phyloP scores from a whole-genome alignment of 805 yeast genomes.

The Candida fluviatilis region DNA sequence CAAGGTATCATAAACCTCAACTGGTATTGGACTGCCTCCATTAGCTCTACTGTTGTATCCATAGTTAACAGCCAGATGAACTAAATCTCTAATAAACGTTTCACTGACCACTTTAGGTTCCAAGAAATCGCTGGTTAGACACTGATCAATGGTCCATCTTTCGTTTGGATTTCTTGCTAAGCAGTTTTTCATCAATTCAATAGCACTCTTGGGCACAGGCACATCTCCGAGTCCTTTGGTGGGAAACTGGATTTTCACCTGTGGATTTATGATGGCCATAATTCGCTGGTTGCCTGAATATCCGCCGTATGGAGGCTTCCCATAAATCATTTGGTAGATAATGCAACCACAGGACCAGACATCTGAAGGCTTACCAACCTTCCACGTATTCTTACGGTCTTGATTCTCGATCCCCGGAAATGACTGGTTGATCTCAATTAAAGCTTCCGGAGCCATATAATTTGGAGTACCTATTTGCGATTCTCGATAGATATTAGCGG shows the following conservation, averaged over 20 bases:
- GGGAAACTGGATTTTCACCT: constrained; percentile 65
- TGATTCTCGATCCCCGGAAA: constrained; percentile 18
- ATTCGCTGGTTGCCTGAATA: constrained; percentile 74
- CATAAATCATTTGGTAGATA: constrained; percentile 91
- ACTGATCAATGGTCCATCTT: constrained; percentile 61
- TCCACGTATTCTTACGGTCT: constrained; percentile 43
- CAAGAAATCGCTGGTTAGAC: constrained; percentile 61
- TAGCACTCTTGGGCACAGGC: constrained; percentile 62
- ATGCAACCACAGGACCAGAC: constrained; percentile 98
- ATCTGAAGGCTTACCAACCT: constrained; percentile 92
- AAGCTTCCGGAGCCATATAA: constrained; percentile 97
- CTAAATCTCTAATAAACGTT: constrained; percentile 62
- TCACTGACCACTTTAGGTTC: constrained; percentile 71
- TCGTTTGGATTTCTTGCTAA: constrained; percentile 63
- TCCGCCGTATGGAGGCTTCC: constrained; percentile 83
- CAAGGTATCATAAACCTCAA: constrained; percentile 35
- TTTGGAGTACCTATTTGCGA: constrained; percentile 93
- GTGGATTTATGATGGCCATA: constrained; percentile 83
- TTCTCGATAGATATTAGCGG: constrained; percentile 84
- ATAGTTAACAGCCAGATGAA: constrained; percentile 71
- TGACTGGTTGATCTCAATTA: constrained; percentile 52
- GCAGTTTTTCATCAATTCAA: constrained; percentile 71
- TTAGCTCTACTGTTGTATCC: constrained; percentile 47
- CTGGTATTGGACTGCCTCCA: constrained; percentile 38
- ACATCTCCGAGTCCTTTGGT: constrained; percentile 56